Evolutionary conservation across 257 asterid species (phyloP), one percentile per base, ranked within the genome.

Genomic region (Leonotis leonurus): DNA sequence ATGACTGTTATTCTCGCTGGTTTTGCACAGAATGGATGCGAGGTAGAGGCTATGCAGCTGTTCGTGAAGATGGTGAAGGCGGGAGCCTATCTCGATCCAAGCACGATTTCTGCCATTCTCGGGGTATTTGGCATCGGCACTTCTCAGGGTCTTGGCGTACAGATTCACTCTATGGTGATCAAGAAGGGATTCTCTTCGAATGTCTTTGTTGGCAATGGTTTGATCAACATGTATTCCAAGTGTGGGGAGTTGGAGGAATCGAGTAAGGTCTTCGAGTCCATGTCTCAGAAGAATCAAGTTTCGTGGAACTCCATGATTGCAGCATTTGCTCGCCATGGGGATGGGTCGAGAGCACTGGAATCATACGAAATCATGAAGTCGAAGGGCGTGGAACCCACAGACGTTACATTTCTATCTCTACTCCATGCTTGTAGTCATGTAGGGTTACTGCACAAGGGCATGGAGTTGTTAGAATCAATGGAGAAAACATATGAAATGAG

Each of bases 231-330:
- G 94, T 89, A 93, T 54, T 84, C 97, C 51, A 92, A 87, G 72
- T 74, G 84, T 24, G 97, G 95, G 56, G 78, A 82, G 69, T 77
- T 87, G 81, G 79, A 75, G 37, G 92, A 82, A 43, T 83, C 95
- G 2, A 51, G 72, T 7, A 69, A 73, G 66, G 64, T 85, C 54
- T 89, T 93, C 52, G 21, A 54, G 22, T 18, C 27, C 49, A 80
- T 81, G 78, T 72, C 66, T 29, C 75, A 6, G 22, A 87, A 68
- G 83, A 87, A 85, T 78, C 74, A 75, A 64, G 85, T 90, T 62
- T 87, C 97, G 11, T 90, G 95, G 95, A 90, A 85, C 73, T 87
- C 92, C 50, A 74, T 90, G 66, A 87, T 90, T 67, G 89, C 95
- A 50, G 95, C 95, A 11, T 87, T 72, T 78, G 92, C 95, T 56